Percentiles rank a stretch among this genome's conserved stretches.
These are phyloP conservation scores for Tylopilus plumbeoviolaceoides DNA, from an alignment of 768 basidiomycete species.

Conservation along the genomic window DNA sequence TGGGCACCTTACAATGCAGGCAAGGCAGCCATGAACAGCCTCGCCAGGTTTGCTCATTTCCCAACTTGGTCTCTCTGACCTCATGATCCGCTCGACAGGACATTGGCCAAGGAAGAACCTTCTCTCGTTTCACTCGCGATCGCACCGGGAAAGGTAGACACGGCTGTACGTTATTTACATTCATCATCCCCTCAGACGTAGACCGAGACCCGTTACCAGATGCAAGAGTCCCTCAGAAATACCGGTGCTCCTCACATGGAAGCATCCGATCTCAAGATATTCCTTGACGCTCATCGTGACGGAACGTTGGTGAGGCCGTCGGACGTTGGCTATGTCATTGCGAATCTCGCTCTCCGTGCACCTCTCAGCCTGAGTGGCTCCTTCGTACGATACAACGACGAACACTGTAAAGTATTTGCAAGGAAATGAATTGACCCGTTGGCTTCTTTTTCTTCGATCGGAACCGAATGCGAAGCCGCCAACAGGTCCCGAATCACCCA, in stretches of 20 bases:
- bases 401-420: slow-evolving; percentile 58
- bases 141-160: slow-evolving; percentile 87
- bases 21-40: slow-evolving; percentile 88
- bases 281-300: slow-evolving; percentile 52
- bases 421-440: slow-evolving; percentile 19
- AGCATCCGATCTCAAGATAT: slow-evolving; percentile 49
- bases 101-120: slow-evolving; percentile 82
- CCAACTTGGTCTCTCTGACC: neutral
- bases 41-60: slow-evolving; percentile 54
- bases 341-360: slow-evolving; percentile 65
- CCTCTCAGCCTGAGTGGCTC: slow-evolving; percentile 61
- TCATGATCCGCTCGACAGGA: slow-evolving; percentile 42
- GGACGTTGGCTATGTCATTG: slow-evolving; percentile 74
- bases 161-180: slow-evolving; percentile 46
- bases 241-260: slow-evolving; percentile 53
- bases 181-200: too few species aligned
- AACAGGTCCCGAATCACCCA: slow-evolving; percentile 11
- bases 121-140: slow-evolving; percentile 68
- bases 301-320: slow-evolving; percentile 76
- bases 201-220: slow-evolving; percentile 39
- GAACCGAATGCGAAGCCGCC: slow-evolving; percentile 15
- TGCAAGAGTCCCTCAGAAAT: slow-evolving; percentile 60
- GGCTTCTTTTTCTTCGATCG: slow-evolving; percentile 6
- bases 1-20: slow-evolving; percentile 83
- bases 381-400: slow-evolving; percentile 80